Evolutionary conservation across 2,329 filamentous ascomycete genomes (phyloP).

Genomic region (Aspergillus chevalieri): DNA sequence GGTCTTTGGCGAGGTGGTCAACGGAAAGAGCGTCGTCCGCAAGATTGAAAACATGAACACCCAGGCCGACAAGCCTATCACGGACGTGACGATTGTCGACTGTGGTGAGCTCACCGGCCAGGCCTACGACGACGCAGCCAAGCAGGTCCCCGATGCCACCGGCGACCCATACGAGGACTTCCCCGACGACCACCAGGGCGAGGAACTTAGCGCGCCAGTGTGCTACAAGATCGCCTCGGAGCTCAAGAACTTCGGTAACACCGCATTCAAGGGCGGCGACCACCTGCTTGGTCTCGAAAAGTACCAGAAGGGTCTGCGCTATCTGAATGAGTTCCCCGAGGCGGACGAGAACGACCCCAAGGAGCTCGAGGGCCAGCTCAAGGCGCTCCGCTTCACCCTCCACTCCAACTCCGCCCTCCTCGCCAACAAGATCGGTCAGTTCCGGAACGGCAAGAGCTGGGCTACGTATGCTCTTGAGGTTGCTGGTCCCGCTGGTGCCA

Average conservation of each 20-base stretch:
- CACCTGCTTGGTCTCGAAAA: slow-evolving; percentile 69
- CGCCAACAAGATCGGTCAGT: slow-evolving; percentile 71
- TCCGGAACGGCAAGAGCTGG: slow-evolving; percentile 61
- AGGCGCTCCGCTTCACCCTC: slow-evolving; percentile 71
- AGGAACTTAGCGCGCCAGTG: slow-evolving; percentile 59
- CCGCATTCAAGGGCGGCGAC: slow-evolving; percentile 78
- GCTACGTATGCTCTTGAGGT: slow-evolving; percentile 66
- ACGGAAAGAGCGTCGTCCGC: slow-evolving; percentile 83
- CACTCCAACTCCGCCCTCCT: slow-evolving; percentile 86
- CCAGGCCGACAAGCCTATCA: slow-evolving; percentile 68
- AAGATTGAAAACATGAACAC: slow-evolving; percentile 81
- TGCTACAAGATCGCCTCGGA: slow-evolving; percentile 73
- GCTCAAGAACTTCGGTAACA: slow-evolving; percentile 88
- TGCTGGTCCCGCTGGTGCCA: slow-evolving; percentile 55
- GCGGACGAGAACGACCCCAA: slow-evolving; percentile 61
- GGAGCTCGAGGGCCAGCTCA: slow-evolving; percentile 61
- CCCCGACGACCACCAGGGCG: slow-evolving; percentile 69
- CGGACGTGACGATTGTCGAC: slow-evolving; percentile 69
- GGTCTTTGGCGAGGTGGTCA: slow-evolving; percentile 90
- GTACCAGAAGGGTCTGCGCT: slow-evolving; percentile 89
- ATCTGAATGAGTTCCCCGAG: slow-evolving; percentile 78
- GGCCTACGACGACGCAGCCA: slow-evolving; percentile 59
- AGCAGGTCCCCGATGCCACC: slow-evolving; percentile 67
- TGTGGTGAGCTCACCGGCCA: slow-evolving; percentile 78
- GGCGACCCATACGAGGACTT: slow-evolving; percentile 95